A percentile compares a stretch with the other conserved stretches of the same genome.
Evolutionary conservation across 2,329 filamentous ascomycete species (phyloP).

Genomic region (Rhexocercosporidium sp.): DNA sequence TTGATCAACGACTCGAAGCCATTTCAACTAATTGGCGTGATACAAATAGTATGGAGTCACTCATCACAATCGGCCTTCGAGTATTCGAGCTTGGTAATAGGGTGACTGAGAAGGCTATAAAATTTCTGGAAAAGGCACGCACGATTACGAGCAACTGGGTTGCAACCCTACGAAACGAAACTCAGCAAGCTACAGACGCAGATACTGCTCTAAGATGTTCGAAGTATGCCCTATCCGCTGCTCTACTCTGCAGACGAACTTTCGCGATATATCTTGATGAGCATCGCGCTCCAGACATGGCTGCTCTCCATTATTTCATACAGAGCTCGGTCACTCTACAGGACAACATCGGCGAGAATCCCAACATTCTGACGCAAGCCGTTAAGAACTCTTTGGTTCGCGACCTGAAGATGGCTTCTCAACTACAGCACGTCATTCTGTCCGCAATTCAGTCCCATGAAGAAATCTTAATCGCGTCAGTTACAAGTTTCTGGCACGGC

Average conservation of each 20-base stretch:
- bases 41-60: slow-evolving; percentile 58
- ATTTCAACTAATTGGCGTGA: slow-evolving; percentile 65
- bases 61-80: slow-evolving; percentile 58
- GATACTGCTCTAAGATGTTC: slow-evolving; percentile 47
- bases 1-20: slow-evolving; percentile 51
- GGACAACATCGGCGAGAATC: slow-evolving; percentile 50
- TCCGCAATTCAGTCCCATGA: slow-evolving; percentile 42
- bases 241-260: slow-evolving; percentile 60
- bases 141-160: slow-evolving; percentile 57
- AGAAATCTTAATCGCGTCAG: slow-evolving; percentile 41
- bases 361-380: slow-evolving; percentile 41
- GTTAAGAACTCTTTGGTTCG: slow-evolving; percentile 50
- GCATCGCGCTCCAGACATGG: background rate
- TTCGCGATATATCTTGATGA: slow-evolving; percentile 40
- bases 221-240: slow-evolving; percentile 57
- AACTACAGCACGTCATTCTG: slow-evolving; percentile 45
- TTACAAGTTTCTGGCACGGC: slow-evolving; percentile 51
- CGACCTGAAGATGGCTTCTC: slow-evolving; percentile 52
- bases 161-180: slow-evolving; percentile 50
- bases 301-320: slow-evolving; percentile 43
- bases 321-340: slow-evolving; percentile 51
- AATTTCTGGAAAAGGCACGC: slow-evolving; percentile 50
- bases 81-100: slow-evolving; percentile 37
- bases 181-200: slow-evolving; percentile 46
- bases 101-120: slow-evolving; percentile 11